Base-by-base conservation (phyloP, 371 early-diverging fungal species). In the Amoeboaphelidium protococcarum region DNA sequence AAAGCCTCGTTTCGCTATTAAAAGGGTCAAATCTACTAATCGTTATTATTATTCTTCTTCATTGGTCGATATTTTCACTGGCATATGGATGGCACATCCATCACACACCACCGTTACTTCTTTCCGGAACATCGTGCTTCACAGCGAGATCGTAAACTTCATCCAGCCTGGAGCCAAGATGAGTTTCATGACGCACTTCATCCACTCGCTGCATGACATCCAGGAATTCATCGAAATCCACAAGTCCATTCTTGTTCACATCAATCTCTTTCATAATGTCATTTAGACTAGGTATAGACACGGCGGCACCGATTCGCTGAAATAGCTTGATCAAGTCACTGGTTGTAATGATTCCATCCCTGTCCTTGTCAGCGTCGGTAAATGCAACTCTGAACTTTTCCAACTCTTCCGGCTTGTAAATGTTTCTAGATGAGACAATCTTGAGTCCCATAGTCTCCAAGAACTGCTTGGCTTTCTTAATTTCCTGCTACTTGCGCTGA, bases 381-480 rank as follows among this genome's bases (percentile, higher is more conserved):
- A 80, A 82, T 25, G 69, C 73, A 23, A 61, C 54, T 27, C 71
- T 62, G 59, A 73, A 75, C 19, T 60, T 58, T 25, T 63, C 70
- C 25, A 82, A 58, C 52, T 82, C 81, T 41, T 72, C 70, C 4
- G 79, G 74, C 13, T 66, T 59, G 62, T 80, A 78, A 50, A 66
- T 71, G 3, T 68, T 68, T n/a, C 77, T 37, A 21, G 31, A 47
- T 57, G 40, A 52, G 48, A 52, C 48, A 58, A 47, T 55, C 51
- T 67, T 67, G 46, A 89, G 69, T 13, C 95, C 95, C 95, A 94
- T 94, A 23, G 82, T 76, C 6, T 58, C 64, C 54, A 94, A 67
- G 63, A 80, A 94, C 48, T 66, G 55, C 46, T 72, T 63, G 6
- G 82, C 78, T 12, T 77, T 61, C 46, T 68, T 65, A 51, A 59